phyloP scores from a whole-genome alignment of 108 stramenopile species.

The Nitzschia sp. region DNA sequence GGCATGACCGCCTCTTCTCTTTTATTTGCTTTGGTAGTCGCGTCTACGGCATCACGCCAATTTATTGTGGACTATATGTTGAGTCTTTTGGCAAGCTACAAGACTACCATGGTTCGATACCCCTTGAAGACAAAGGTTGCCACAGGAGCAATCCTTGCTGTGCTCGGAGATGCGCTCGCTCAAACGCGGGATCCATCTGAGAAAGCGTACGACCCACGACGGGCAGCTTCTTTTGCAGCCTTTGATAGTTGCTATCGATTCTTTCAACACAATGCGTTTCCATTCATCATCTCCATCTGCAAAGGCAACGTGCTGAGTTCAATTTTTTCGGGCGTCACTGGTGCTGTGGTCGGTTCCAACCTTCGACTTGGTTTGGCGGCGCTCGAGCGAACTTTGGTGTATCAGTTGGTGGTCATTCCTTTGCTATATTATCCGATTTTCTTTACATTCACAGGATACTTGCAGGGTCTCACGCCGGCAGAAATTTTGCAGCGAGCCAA shows the following conservation, averaged over 20 bases:
- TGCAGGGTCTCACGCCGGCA: slow-evolving; percentile 46
- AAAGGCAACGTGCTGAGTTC: slow-evolving; percentile 38
- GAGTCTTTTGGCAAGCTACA: slow-evolving; percentile 26
- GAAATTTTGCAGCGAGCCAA: slow-evolving; percentile 41
- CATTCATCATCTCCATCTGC: slow-evolving; percentile 30
- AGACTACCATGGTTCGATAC: slow-evolving; percentile 18
- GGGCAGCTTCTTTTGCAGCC: slow-evolving; percentile 49
- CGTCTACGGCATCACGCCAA: background rate
- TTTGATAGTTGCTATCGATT: slow-evolving; percentile 60
- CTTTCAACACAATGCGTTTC: slow-evolving; percentile 49
- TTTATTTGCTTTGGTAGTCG: background rate
- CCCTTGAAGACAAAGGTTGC: slow-evolving; percentile 36
- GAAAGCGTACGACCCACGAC: slow-evolving; percentile 31
- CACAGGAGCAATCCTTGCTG: slow-evolving; percentile 41
- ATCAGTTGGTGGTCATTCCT: slow-evolving; percentile 56
- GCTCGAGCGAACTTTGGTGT: slow-evolving; percentile 53
- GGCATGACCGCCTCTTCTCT: background rate
- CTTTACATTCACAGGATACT: slow-evolving; percentile 50
- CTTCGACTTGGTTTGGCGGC: slow-evolving; percentile 11
- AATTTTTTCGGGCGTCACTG: background rate
- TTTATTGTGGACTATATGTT: background rate
- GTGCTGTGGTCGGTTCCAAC: background rate
- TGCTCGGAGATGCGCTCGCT: slow-evolving; percentile 53
- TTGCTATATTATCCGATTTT: slow-evolving; percentile 36
- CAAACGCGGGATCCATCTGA: slow-evolving; percentile 11